phyloP scores from a whole-genome alignment of 805 yeast genomes.

The Lipomyces mesembrius region DNA sequence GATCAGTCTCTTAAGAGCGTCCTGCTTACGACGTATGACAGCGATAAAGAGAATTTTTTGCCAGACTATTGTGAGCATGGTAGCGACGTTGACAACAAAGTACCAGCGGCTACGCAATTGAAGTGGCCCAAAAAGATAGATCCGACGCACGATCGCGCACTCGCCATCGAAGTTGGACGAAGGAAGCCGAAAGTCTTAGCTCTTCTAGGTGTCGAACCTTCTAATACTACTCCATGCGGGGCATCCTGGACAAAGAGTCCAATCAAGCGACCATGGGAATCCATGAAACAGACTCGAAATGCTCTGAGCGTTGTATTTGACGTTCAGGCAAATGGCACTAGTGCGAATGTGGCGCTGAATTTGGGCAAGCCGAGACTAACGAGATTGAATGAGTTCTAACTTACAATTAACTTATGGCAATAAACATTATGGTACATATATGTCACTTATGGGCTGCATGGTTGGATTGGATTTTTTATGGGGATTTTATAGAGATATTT shows the following conservation, averaged over 20 bases:
- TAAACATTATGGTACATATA: neutral
- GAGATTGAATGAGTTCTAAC: neutral
- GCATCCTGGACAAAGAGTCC: neutral
- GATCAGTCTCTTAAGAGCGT: neutral
- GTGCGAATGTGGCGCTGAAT: conserved; percentile 13
- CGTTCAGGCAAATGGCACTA: neutral
- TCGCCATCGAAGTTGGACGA: conserved; percentile 10
- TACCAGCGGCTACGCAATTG: neutral
- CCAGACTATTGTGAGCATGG: neutral
- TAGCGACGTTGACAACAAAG: neutral
- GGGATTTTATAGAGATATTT: no score
- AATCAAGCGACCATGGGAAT: neutral
- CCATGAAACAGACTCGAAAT: neutral
- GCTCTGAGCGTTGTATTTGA: neutral
- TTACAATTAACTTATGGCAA: neutral
- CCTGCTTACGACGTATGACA: neutral
- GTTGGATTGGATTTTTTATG: no score
- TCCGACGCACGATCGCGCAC: conserved; percentile 5
- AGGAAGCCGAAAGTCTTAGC: conserved; percentile 15
- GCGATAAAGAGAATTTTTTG: neutral
- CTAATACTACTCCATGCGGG: neutral
- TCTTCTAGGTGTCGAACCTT: conserved; percentile 10
- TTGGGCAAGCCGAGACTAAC: conserved; percentile 8
- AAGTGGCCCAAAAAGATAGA: neutral
- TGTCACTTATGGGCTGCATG: no score